Evolutionary conservation across 2,329 filamentous ascomycete species (phyloP).

Genomic region (Pyrenophora teres): DNA sequence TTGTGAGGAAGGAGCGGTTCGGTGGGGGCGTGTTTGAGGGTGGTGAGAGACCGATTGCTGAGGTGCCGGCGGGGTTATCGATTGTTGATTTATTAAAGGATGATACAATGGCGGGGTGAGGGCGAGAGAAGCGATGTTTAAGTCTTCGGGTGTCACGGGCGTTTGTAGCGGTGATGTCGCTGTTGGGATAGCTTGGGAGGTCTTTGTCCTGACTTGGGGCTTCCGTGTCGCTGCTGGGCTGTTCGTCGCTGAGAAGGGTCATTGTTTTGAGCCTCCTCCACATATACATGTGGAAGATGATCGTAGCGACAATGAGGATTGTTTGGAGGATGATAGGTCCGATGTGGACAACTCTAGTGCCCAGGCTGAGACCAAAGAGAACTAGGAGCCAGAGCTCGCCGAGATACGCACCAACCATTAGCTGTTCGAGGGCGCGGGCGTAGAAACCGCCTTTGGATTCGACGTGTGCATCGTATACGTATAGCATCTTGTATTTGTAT

Average conservation of each 20-base stretch:
- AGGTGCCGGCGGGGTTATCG: too few species aligned
- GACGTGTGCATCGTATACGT: constrained; percentile 53
- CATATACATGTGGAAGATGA: constrained; percentile 50
- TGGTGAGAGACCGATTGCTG: too few species aligned
- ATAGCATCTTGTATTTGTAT: constrained; percentile 57
- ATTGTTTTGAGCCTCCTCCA: constrained; percentile 36
- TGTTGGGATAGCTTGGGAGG: constrained; percentile 13
- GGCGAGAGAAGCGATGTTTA: too few species aligned
- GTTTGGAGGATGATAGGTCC: constrained; percentile 51
- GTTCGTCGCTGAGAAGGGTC: constrained; percentile 36
- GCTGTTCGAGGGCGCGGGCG: constrained; percentile 52
- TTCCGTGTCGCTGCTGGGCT: constrained; percentile 7
- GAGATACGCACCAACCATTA: constrained; percentile 55
- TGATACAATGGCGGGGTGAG: not conserved
- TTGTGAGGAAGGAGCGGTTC: constrained; percentile 4
- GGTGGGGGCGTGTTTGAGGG: too few species aligned
- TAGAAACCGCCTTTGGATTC: constrained; percentile 56
- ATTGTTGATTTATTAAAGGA: too few species aligned
- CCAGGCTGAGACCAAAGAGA: constrained; percentile 50
- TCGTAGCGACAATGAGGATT: constrained; percentile 47
- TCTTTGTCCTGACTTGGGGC: constrained; percentile 20
- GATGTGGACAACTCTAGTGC: constrained; percentile 38
- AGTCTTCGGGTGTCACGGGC: too few species aligned
- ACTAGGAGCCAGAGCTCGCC: constrained; percentile 54
- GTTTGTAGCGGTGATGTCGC: too few species aligned